Evolutionary conservation across 208 protist genomes (phyloP).

Genomic region (Leishmania aethiopica): DNA sequence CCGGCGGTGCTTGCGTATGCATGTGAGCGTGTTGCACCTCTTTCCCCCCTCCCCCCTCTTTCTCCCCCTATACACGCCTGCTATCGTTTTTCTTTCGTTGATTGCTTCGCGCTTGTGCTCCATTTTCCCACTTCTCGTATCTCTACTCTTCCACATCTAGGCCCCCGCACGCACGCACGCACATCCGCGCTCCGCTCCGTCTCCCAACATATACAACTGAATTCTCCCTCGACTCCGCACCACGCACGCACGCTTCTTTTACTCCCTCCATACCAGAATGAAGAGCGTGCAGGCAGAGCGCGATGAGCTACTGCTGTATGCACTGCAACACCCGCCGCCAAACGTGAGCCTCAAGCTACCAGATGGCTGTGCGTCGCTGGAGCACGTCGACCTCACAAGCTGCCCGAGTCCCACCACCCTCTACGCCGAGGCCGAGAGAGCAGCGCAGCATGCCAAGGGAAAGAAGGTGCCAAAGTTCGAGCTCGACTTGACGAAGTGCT

Average conservation of each 20-base stretch:
- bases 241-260: background rate
- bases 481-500: conserved; percentile 26
- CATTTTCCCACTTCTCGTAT: background rate
- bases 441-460: conserved; percentile 13
- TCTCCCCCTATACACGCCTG: background rate
- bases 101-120: background rate
- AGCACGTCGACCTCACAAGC: conserved; percentile 41
- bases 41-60: background rate
- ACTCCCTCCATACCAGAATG: conserved; percentile 5
- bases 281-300: conserved; percentile 34
- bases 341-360: conserved; percentile 54
- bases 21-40: background rate
- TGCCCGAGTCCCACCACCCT: conserved; percentile 38
- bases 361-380: conserved; percentile 14
- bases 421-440: conserved; percentile 37
- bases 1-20: background rate
- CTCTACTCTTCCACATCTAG: background rate
- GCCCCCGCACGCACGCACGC: background rate
- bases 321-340: conserved; percentile 49
- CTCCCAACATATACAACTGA: background rate
- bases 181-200: background rate
- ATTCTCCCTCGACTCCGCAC: background rate
- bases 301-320: conserved; percentile 60
- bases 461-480: conserved; percentile 19
- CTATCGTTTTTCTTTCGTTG: background rate